Conservation (phyloP, 805 yeast species). For the Yamadazyma takamatsuzukensis region DNA sequence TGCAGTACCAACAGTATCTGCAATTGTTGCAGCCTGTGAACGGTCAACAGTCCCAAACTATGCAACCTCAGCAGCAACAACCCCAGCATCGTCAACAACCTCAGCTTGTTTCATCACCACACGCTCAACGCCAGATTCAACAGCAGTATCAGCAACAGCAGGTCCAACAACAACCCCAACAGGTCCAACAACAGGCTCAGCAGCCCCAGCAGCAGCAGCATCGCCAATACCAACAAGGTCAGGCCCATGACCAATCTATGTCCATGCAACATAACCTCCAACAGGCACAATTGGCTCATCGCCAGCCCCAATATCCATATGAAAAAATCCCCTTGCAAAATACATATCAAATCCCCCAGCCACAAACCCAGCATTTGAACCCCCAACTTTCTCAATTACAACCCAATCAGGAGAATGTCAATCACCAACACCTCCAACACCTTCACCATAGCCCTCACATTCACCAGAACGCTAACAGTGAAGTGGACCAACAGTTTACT, state of each 20-base stretch:
- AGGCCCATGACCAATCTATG: conserved; percentile 5
- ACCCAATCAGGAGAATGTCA: conserved; percentile 6
- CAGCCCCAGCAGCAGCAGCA: conserved; percentile 5
- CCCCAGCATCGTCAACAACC: conserved; percentile 1
- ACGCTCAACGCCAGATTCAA: neutral
- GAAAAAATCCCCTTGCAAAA: no score
- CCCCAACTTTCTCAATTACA: conserved; percentile 10
- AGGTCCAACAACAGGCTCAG: conserved; percentile 3
- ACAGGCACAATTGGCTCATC: conserved; percentile 3
- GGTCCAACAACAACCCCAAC: conserved; percentile 8
- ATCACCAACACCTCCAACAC: conserved; percentile 1
- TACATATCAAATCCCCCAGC: conserved; percentile 11
- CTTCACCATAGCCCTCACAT: conserved; percentile 1
- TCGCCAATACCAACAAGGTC: conserved; percentile 6
- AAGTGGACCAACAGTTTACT: neutral
- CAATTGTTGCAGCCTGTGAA: conserved; percentile 9
- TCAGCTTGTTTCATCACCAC: neutral
- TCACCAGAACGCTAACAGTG: conserved; percentile 1
- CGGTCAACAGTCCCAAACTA: conserved; percentile 5
- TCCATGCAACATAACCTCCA: conserved; percentile 2
- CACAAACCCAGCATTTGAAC: conserved; percentile 8
- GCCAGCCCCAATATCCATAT: conserved; percentile 5
- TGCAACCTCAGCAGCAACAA: conserved; percentile 4
- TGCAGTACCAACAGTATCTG: conserved; percentile 16
- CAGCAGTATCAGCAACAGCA: conserved; percentile 4